These are phyloP conservation scores for Cnidoscolus chayamansa DNA, from an alignment of 441 rosid species.

Conservation along the genomic window DNA sequence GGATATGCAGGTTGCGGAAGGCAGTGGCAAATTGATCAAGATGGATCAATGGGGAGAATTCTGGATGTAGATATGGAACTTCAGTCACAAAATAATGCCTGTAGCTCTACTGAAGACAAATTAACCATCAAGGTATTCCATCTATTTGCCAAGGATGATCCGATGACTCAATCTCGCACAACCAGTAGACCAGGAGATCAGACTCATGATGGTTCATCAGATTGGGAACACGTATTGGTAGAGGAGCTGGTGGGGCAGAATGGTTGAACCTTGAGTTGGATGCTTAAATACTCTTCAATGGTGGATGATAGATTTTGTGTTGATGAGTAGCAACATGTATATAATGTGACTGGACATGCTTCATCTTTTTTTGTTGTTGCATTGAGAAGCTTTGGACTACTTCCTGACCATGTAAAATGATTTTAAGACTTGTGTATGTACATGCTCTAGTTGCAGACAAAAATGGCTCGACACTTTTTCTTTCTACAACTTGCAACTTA, in stretches of 20 bases:
- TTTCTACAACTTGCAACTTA: too few species aligned
- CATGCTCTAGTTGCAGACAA: neutral
- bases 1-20: slow-evolving; percentile 25
- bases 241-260: slow-evolving; percentile 44
- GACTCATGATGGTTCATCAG: slow-evolving; percentile 41
- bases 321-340: slow-evolving; percentile 12
- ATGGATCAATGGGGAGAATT: slow-evolving; percentile 16
- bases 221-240: slow-evolving; percentile 68
- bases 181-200: slow-evolving; percentile 20
- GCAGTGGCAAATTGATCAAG: slow-evolving; percentile 11
- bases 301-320: neutral
- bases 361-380: neutral
- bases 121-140: slow-evolving; percentile 23
- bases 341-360: slow-evolving; percentile 7
- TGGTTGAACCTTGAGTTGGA: slow-evolving; percentile 20
- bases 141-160: slow-evolving; percentile 25
- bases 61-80: slow-evolving; percentile 17
- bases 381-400: neutral
- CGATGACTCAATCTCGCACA: slow-evolving; percentile 13
- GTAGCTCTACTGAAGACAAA: slow-evolving; percentile 16
- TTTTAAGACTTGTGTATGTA: neutral
- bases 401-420: neutral
- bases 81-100: slow-evolving; percentile 11
- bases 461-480: too few species aligned
- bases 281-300: neutral